A percentile compares a stretch with the other conserved stretches of the same genome.
Conservation (phyloP, 129 eudicot species). For the Oenanthe sinensis region DNA sequence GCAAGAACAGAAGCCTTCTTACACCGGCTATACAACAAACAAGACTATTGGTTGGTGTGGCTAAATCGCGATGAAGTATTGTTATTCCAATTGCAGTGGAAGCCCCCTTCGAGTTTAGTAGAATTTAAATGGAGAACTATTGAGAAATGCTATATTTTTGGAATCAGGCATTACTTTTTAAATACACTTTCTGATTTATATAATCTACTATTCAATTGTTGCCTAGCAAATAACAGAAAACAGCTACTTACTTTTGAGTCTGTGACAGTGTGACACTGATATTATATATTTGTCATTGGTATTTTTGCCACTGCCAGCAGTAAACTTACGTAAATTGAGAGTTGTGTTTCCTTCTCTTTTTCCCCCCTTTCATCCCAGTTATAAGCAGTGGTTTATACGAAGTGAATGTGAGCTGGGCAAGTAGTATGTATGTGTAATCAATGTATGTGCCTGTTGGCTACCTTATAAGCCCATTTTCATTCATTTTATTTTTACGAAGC, state of each 20-base stretch:
- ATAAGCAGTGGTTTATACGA: neutral
- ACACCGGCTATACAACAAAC: constrained; percentile 56
- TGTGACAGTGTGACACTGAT: neutral
- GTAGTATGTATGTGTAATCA: too few relatives aligned
- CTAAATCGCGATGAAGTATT: neutral
- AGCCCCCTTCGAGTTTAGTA: neutral
- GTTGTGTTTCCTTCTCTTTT: neutral
- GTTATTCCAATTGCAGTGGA: neutral
- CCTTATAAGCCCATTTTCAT: neutral
- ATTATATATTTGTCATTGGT: neutral
- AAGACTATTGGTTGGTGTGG: constrained; percentile 96
- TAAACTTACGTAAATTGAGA: neutral
- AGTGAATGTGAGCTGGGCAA: too few relatives aligned
- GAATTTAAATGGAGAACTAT: neutral
- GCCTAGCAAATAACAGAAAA: neutral
- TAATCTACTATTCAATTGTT: neutral
- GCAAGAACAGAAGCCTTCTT: constrained; percentile 34
- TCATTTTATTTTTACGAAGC: too few relatives aligned
- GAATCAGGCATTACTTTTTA: neutral
- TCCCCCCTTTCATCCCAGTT: neutral
- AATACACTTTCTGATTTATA: neutral
- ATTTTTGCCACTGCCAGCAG: neutral
- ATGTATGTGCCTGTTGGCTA: neutral
- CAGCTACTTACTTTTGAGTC: neutral
- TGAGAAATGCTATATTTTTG: neutral